Evolutionary conservation across 192 early-diverging fungal genomes (phyloP).

Genomic region (Fimicolochytrium jonesii): DNA sequence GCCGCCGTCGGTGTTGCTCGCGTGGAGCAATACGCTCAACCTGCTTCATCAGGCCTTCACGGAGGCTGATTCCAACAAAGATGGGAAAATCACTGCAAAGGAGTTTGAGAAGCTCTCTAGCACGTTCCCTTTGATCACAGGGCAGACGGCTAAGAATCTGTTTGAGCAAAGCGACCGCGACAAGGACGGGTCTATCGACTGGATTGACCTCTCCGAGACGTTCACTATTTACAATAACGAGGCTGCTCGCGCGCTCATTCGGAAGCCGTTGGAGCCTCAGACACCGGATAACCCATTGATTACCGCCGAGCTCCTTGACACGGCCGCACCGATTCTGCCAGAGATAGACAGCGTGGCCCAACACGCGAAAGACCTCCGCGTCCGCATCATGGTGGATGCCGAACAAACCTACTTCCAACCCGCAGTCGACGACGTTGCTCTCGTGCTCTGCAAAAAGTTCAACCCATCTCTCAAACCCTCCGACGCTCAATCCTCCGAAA

Average conservation of each 20-base stretch:
- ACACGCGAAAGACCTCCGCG: slow-evolving; percentile 56
- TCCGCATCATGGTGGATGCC: slow-evolving; percentile 85
- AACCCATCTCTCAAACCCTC: slow-evolving; percentile 44
- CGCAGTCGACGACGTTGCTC: slow-evolving; percentile 80
- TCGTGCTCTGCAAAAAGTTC: slow-evolving; percentile 64
- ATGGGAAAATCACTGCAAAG: slow-evolving; percentile 9
- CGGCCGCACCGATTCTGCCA: slow-evolving; percentile 62
- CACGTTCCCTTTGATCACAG: slow-evolving; percentile 24
- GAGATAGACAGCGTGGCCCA: slow-evolving; percentile 66
- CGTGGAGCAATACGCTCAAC: slow-evolving; percentile 57
- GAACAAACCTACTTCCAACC: slow-evolving; percentile 93
- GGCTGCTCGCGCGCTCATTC: slow-evolving; percentile 42
- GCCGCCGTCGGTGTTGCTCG: slow-evolving; percentile 69
- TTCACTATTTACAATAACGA: slow-evolving; percentile 61
- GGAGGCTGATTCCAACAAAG: slow-evolving; percentile 22
- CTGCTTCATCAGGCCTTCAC: slow-evolving; percentile 48
- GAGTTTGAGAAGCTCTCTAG: slow-evolving; percentile 22
- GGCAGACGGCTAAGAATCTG: slow-evolving; percentile 17
- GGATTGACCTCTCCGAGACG: slow-evolving; percentile 58
- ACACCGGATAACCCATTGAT: slow-evolving; percentile 11
- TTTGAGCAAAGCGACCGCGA: slow-evolving; percentile 44
- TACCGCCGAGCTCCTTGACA: slow-evolving; percentile 59
- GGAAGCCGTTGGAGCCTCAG: slow-evolving; percentile 10
- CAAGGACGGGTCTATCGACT: slow-evolving; percentile 57
- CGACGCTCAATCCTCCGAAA: too few species aligned